Base-by-base conservation (phyloP, 228 moss, liverwort and hornwort genomes). In the Sphagnum fallax region DNA sequence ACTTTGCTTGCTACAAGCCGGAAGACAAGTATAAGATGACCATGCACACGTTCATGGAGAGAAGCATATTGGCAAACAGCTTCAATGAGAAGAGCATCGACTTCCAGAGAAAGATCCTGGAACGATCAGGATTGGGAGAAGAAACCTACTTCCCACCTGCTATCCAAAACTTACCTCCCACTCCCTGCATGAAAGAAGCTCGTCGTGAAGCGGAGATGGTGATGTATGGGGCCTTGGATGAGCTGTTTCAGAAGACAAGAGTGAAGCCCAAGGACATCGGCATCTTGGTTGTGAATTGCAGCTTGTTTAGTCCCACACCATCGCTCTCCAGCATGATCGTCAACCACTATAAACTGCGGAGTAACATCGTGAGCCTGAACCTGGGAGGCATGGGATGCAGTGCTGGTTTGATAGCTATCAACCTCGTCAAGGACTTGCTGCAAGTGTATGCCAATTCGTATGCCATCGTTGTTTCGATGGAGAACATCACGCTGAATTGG, bases 151-250 rank as follows among this genome's bases (percentile, higher is more conserved):
- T 86, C 51, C 86, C 86, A 55, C 73, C 75, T 4, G 86, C 82
- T 0, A 80, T 86, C 4, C 76, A 82, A 51, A 80, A 77, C 48
- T 63, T 77, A 49, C 86, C 86, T 10, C 86, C 86, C 1, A 86
- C 82, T 71, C 86, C 86, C 7, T 86, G 86, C 9, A 86, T 86
- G 86, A 80, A 75, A 47, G 86, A 80, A 73, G 86, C 86, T 6
- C 75, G 86, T 4, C 14, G 78, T 62, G 84, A 84, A 50, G 84
- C 84, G 0, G 81, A 84, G 81, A 75, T 78, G 66, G 84, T 84
- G 16, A 84, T 84, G 84, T 84, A 81, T 14, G 84, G 84, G 10
- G 84, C 84, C 5, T 74, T 84, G 0, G 81, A 84, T 4, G 81
- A 84, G 74, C 76, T 84, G 1, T 84, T 84, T 8, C 60, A 75